phyloP scores from a whole-genome alignment of 345 rosid genomes.

The Salix exigua region DNA sequence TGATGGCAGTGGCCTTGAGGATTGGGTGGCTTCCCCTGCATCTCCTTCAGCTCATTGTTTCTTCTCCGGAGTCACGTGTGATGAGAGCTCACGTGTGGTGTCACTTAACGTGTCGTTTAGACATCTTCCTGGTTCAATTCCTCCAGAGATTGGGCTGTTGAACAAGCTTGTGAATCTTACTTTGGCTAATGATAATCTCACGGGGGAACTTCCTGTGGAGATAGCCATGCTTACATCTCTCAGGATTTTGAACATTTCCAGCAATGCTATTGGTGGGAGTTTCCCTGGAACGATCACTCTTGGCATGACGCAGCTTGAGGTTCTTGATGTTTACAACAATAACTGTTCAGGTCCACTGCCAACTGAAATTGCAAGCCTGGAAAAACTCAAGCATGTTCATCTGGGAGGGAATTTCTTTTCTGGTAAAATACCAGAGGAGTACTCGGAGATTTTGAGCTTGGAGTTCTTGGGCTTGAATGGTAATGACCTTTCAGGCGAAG shows the following conservation, averaged over 20 bases:
- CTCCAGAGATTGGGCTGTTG: constrained; percentile 67
- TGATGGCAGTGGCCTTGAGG: constrained; percentile 49
- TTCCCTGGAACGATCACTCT: constrained; percentile 56
- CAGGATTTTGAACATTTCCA: constrained; percentile 58
- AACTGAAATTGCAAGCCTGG: constrained; percentile 38
- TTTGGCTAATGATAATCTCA: constrained; percentile 39
- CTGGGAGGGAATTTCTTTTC: constrained; percentile 76
- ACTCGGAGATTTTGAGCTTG: constrained; percentile 59
- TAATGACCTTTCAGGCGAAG: constrained; percentile 41
- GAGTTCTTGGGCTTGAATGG: constrained; percentile 67
- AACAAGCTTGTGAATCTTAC: constrained; percentile 62
- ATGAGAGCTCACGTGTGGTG: constrained; percentile 43
- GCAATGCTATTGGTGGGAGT: constrained; percentile 42
- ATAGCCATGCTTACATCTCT: constrained; percentile 55
- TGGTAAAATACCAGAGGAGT: constrained; percentile 69
- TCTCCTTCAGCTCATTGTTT: constrained; percentile 60
- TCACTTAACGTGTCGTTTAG: constrained; percentile 52
- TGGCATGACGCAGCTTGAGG: constrained; percentile 54
- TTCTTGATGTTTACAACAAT: constrained; percentile 65
- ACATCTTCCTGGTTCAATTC: constrained; percentile 51
- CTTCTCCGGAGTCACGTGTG: constrained; percentile 81
- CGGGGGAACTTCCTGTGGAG: constrained; percentile 56
- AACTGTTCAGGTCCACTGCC: constrained; percentile 62
- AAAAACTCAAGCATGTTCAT: constrained; percentile 50
- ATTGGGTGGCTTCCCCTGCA: constrained; percentile 44